Evolutionary conservation across 805 yeast species (phyloP).

Genomic region (Komagataella pseudopastoris): DNA sequence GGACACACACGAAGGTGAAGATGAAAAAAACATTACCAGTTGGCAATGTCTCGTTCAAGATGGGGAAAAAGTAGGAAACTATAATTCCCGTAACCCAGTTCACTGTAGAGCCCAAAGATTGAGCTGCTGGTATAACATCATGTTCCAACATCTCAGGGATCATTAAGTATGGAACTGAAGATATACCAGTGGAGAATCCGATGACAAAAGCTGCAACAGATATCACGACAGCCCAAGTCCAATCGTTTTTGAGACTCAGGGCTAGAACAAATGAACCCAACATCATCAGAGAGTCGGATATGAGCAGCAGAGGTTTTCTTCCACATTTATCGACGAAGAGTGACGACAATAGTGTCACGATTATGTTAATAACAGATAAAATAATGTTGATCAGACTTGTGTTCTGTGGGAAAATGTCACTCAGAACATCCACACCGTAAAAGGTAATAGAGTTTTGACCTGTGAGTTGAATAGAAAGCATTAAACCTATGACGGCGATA

Average conservation of each 20-base stretch:
- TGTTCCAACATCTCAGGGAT: slow-evolving; percentile 68
- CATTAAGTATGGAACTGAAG: slow-evolving; percentile 79
- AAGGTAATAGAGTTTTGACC: slow-evolving; percentile 30
- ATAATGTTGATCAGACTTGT: slow-evolving; percentile 9
- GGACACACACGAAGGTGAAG: slow-evolving; percentile 40
- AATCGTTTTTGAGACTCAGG: not conserved
- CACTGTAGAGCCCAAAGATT: slow-evolving; percentile 71
- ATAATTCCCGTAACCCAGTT: slow-evolving; percentile 78
- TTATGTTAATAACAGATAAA: slow-evolving; percentile 3
- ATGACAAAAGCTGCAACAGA: slow-evolving; percentile 3
- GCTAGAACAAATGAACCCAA: slow-evolving; percentile 1
- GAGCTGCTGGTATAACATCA: slow-evolving; percentile 65
- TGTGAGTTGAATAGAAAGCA: slow-evolving; percentile 29
- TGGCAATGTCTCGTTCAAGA: slow-evolving; percentile 31
- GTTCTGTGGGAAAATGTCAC: slow-evolving; percentile 21
- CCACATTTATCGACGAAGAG: slow-evolving; percentile 18
- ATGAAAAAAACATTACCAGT: slow-evolving; percentile 64
- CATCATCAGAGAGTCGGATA: slow-evolving; percentile 19
- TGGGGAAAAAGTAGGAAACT: slow-evolving; percentile 64
- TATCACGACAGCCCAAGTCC: not conserved
- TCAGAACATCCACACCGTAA: slow-evolving; percentile 26
- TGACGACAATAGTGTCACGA: slow-evolving; percentile 6
- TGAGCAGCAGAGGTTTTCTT: slow-evolving; percentile 26
- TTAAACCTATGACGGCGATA: slow-evolving; percentile 19
- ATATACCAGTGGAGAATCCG: slow-evolving; percentile 39